Evolutionary conservation across 148 eudicot genomes (phyloP).

Genomic region (Dysphania ambrosioides): DNA sequence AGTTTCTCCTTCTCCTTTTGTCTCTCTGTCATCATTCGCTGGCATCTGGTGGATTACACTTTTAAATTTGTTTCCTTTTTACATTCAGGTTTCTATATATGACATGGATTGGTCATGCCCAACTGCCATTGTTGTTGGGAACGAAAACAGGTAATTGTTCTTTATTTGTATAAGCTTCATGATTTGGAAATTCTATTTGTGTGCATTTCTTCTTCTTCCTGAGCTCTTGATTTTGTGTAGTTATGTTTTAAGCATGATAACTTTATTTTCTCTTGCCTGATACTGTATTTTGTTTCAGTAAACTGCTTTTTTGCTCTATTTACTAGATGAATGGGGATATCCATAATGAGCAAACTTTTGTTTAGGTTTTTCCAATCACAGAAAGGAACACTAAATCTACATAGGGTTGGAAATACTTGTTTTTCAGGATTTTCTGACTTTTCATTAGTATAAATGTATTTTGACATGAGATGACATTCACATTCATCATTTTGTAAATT

Average conservation of each 20-base stretch:
- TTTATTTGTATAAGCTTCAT: not conserved
- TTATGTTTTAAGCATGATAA: not conserved
- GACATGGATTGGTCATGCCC: constrained; percentile 94
- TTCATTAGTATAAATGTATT: too few relatives aligned
- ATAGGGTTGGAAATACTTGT: not conserved
- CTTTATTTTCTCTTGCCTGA: not conserved
- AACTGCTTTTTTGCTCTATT: not conserved
- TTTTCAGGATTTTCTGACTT: not conserved
- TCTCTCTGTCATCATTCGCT: not conserved
- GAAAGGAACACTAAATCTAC: too few relatives aligned
- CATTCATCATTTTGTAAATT: not conserved
- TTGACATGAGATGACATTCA: not conserved
- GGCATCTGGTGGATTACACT: not conserved
- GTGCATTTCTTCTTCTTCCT: not conserved
- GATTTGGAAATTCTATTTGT: not conserved
- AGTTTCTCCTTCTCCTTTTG: not conserved
- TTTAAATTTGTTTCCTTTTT: not conserved
- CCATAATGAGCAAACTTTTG: not conserved
- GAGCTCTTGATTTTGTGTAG: not conserved
- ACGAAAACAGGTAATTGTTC: constrained; percentile 60
- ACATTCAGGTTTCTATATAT: constrained; percentile 61
- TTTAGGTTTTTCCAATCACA: not conserved
- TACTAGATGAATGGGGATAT: not conserved
- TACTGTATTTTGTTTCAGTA: not conserved
- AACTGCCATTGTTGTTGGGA: constrained; percentile 96